Percentiles rank a stretch among this genome's conserved stretches.
These are phyloP conservation scores for Acanthamoeba sp. DNA, from an alignment of 208 protist species.

Conservation along the genomic window DNA sequence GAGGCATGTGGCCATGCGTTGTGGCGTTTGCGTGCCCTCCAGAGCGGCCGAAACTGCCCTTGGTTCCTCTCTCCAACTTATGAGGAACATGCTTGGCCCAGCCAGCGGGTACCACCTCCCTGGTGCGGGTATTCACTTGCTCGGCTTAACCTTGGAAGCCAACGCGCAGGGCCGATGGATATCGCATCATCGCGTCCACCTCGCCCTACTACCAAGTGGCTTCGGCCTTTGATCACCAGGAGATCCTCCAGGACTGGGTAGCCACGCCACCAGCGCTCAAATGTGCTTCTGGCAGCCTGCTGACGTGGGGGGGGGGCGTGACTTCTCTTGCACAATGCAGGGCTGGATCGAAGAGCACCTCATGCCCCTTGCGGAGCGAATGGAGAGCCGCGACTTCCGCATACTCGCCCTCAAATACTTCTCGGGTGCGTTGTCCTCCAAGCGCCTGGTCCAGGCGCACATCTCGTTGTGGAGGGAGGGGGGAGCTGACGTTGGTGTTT, in stretches of 20 bases:
- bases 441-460: neutral
- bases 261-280: too few species aligned
- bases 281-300: too few species aligned
- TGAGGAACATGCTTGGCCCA: slow-evolving; percentile 14
- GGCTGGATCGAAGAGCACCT: slow-evolving; percentile 48
- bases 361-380: slow-evolving; percentile 20
- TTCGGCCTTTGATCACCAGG: slow-evolving; percentile 3
- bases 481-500: too few species aligned
- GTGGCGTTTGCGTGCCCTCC: neutral
- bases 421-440: neutral
- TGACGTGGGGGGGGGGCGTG: neutral
- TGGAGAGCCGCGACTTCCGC: slow-evolving; percentile 23
- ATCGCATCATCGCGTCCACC: slow-evolving; percentile 1
- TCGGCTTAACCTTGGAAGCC: neutral
- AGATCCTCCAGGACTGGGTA: slow-evolving; percentile 57
- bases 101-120: slow-evolving; percentile 2
- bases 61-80: slow-evolving; percentile 19
- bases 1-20: neutral
- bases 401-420: slow-evolving; percentile 41
- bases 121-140: neutral
- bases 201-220: slow-evolving; percentile 36
- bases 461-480: neutral
- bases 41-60: slow-evolving; percentile 25
- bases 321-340: neutral
- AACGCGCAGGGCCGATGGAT: slow-evolving; percentile 20